phyloP scores from a whole-genome alignment of 2,329 filamentous ascomycete species.

The Grosmannia huntii region DNA sequence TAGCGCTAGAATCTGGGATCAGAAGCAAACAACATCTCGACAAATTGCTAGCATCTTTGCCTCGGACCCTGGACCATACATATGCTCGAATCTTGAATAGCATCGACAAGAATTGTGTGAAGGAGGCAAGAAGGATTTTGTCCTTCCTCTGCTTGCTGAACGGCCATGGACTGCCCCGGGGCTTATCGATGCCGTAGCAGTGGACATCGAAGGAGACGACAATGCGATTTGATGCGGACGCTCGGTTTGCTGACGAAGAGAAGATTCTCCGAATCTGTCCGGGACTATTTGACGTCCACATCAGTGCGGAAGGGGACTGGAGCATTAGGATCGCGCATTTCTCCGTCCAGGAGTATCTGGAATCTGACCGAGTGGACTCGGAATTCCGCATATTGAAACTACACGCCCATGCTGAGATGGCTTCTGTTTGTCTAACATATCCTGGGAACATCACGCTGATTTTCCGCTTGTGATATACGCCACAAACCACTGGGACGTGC shows the following conservation, averaged over 20 bases:
- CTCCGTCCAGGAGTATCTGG: background rate
- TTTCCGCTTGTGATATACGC: background rate
- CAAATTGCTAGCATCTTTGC: background rate
- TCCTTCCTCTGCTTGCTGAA: background rate
- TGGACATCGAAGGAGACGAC: background rate
- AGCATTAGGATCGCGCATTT: background rate
- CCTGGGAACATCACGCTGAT: background rate
- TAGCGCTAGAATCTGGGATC: slow-evolving; percentile 11
- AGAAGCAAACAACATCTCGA: background rate
- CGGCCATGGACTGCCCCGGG: background rate
- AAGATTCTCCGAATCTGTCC: background rate
- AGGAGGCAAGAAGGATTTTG: background rate
- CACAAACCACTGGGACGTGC: background rate
- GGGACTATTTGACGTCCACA: background rate
- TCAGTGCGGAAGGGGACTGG: background rate
- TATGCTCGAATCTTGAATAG: background rate
- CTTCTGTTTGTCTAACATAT: background rate
- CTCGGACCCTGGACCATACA: background rate
- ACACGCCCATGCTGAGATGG: background rate
- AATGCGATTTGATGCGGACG: background rate
- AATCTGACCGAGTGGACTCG: background rate
- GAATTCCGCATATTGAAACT: background rate
- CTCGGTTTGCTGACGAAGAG: background rate
- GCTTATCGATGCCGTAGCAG: background rate
- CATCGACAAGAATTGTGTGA: background rate